Conservation (phyloP, 306 rosid genomes). For the Malus orientalis region DNA sequence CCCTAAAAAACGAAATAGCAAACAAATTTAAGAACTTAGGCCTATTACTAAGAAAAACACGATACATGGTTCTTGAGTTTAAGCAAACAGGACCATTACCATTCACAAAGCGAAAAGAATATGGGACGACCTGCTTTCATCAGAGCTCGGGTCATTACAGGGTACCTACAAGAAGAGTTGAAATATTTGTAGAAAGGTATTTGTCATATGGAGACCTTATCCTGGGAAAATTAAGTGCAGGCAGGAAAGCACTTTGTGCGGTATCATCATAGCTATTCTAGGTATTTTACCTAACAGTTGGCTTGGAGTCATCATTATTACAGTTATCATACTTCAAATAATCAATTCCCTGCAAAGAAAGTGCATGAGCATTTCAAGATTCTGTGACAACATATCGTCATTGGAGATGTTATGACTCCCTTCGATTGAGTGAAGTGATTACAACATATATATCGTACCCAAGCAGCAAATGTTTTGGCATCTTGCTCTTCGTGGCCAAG, state of each 20-base stretch:
- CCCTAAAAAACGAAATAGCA: slow-evolving; percentile 34
- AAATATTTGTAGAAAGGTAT: background rate
- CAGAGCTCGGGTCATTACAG: slow-evolving; percentile 81
- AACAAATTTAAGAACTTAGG: background rate
- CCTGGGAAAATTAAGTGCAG: background rate
- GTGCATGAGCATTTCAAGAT: background rate
- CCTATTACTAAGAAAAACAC: background rate
- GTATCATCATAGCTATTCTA: background rate
- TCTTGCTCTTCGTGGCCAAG: slow-evolving; percentile 85
- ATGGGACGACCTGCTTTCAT: slow-evolving; percentile 80
- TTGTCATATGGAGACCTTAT: background rate
- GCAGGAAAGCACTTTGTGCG: background rate
- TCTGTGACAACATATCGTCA: background rate
- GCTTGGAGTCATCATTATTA: slow-evolving; percentile 57
- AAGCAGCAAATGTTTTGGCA: slow-evolving; percentile 84
- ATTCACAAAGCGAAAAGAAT: slow-evolving; percentile 89
- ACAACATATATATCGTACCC: slow-evolving; percentile 43
- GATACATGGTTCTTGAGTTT: background rate
- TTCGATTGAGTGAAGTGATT: background rate
- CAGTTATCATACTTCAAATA: slow-evolving; percentile 98
- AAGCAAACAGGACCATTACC: slow-evolving; percentile 33
- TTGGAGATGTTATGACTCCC: background rate
- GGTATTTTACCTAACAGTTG: slow-evolving; percentile 56
- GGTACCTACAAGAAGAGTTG: slow-evolving; percentile 45
- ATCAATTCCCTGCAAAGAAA: slow-evolving; percentile 71